Base-by-base conservation (phyloP, 768 basidiomycete species). In the Tephrocybe rancida region DNA sequence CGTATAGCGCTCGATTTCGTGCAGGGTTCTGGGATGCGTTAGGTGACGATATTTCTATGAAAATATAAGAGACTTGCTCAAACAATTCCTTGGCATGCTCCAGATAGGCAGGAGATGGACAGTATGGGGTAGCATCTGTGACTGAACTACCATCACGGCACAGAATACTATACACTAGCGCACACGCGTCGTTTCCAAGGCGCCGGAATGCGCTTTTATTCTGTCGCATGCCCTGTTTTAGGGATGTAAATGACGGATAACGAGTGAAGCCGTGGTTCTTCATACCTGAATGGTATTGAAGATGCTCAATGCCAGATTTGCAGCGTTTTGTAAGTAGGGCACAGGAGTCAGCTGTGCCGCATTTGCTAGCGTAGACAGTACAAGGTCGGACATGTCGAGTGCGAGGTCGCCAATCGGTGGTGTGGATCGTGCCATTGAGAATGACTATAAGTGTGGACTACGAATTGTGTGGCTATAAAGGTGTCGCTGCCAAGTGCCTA, bases 281-380 rank as follows among this genome's bases (percentile, higher is more conserved):
- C 11, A 10, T 42, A 25, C 49, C 27, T 50, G 41, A 9, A 50
- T 34, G 4, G 19, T 32, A 14, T 50, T 3, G 10, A 43, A 5
- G 25, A 50, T 21, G 22, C 3, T 32, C 14, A 43, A 32, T 32
- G 49, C 49, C 16, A 42, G 7, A 21, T 5, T 19, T 19, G 58
- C 54, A 13, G 58, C 54, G 5, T 35, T 37, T 7, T 30, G 24
- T 16, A 59, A 44, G 32, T 43, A 50, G 3, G 50, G 58, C 21
- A 52, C 19, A 7, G 50, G 25, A 19, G 58, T 29, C 3, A 59
- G 16, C 13, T 48, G 41, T 19, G 42, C 51, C 3, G 48, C 58
- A 10, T 50, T 51, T 11, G 16, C 30, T 3, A 59, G 35, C 22
- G 51, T 41, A 6, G 44, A 37, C 0, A 56, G 19, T 2, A 48